Conservation (phyloP, 805 yeast genomes). For the Ogataea chonburiensis region DNA sequence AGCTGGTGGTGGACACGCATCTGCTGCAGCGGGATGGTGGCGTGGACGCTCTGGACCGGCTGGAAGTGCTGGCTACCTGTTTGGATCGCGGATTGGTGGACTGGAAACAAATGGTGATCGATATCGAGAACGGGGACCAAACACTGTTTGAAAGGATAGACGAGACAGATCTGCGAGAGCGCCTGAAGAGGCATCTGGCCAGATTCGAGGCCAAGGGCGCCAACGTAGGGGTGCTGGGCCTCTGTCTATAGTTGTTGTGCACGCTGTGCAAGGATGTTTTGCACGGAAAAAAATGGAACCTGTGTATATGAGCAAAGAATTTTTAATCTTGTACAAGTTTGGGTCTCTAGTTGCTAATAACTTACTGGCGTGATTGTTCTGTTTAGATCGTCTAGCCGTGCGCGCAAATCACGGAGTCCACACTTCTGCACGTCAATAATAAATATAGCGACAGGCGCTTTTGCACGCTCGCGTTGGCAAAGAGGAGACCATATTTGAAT, state of each 20-base stretch:
- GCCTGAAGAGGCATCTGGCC: constrained; percentile 18
- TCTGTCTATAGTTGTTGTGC: constrained; percentile 1
- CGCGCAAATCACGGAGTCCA: constrained; percentile 5
- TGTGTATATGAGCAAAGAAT: constrained; percentile 9
- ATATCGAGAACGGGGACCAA: constrained; percentile 1
- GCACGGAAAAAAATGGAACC: constrained; percentile 16
- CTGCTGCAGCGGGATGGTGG: constrained; percentile 41
- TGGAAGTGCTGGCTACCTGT: constrained; percentile 54
- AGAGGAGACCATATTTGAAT: background rate
- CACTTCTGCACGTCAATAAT: background rate
- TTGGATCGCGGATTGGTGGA: constrained; percentile 55
- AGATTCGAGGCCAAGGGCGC: constrained; percentile 14
- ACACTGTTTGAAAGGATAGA: constrained; percentile 22
- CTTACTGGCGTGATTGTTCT: constrained; percentile 5
- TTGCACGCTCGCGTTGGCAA: background rate
- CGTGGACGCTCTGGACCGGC: constrained; percentile 44
- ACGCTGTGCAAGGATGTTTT: constrained; percentile 19
- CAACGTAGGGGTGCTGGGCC: constrained; percentile 23
- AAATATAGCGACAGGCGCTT: constrained; percentile 3
- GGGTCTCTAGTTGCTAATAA: no score
- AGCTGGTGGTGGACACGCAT: constrained; percentile 53
- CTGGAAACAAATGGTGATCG: constrained; percentile 20
- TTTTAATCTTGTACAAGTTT: no score
- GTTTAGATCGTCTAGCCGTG: constrained; percentile 8
- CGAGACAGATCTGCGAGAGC: constrained; percentile 15